These are phyloP conservation scores for Usnea hakonensis DNA, from an alignment of 495 filamentous ascomycete genomes.

Conservation along the genomic window DNA sequence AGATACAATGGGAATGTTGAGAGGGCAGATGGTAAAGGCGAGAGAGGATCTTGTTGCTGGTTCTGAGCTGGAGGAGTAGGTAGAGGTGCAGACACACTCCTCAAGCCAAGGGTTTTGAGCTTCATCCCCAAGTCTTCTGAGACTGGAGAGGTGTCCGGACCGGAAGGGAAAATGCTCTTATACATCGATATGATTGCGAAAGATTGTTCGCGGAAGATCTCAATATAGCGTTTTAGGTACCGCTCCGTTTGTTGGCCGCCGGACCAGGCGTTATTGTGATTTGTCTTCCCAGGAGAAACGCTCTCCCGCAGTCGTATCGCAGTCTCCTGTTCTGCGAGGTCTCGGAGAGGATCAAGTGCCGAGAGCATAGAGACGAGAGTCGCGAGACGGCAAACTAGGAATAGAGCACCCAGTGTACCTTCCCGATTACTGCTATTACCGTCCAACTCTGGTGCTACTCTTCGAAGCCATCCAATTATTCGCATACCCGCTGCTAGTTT, in stretches of 20 bases:
- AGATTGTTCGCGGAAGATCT: constrained; percentile 96
- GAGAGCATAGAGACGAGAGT: constrained; percentile 73
- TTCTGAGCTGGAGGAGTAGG: constrained; percentile 2
- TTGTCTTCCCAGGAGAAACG: constrained; percentile 14
- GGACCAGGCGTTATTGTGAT: constrained; percentile 45
- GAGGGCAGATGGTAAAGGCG: constrained; percentile 65
- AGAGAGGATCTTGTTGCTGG: constrained; percentile 48
- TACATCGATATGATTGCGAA: constrained; percentile 93
- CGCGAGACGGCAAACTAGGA: constrained; percentile 76
- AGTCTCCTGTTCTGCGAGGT: constrained; percentile 84
- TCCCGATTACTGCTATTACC: constrained; percentile 34
- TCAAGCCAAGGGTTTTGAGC: constrained; percentile 23
- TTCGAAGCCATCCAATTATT: constrained; percentile 82
- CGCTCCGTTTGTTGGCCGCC: constrained; percentile 87
- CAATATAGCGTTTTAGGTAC: constrained; percentile 91
- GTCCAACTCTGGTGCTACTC: constrained; percentile 76
- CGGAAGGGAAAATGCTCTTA: constrained; percentile 67
- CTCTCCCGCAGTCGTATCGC: constrained; percentile 31
- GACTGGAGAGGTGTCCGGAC: constrained; percentile 25
- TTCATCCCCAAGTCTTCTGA: constrained; percentile 33
- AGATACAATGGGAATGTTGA: constrained; percentile 80
- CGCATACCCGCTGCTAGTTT: constrained; percentile 89
- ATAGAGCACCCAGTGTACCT: constrained; percentile 70
- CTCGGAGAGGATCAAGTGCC: constrained; percentile 76
- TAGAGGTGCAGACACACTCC: constrained; percentile 20